Evolutionary conservation across 768 basidiomycete genomes (phyloP).

Genomic region (Rhodotorula kratochvilovae): DNA sequence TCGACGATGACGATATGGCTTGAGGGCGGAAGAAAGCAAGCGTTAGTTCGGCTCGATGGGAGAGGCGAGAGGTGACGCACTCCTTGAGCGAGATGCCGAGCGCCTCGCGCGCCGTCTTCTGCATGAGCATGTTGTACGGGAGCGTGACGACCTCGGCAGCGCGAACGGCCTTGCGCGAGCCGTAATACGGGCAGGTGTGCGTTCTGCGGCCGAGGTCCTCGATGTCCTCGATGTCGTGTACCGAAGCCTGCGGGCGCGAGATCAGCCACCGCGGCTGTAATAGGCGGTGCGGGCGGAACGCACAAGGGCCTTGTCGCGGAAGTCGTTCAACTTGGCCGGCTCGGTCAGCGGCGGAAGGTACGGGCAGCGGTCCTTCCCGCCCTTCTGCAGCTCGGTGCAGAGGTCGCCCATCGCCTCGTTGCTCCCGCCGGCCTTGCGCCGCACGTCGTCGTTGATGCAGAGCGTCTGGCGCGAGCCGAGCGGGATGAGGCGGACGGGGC

Average conservation of each 20-base stretch:
- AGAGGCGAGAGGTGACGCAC: not conserved
- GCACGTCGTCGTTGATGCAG: slow-evolving; percentile 80
- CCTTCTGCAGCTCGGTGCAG: slow-evolving; percentile 40
- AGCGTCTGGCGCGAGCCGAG: slow-evolving; percentile 85
- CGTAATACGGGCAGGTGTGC: slow-evolving; percentile 87
- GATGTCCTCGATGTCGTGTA: slow-evolving; percentile 92
- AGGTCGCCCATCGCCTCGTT: slow-evolving; percentile 52
- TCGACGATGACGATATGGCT: slow-evolving; percentile 84
- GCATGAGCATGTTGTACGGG: slow-evolving; percentile 87
- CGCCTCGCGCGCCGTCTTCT: slow-evolving; percentile 73
- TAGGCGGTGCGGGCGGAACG: slow-evolving; percentile 36
- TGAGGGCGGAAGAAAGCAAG: slow-evolving; percentile 15
- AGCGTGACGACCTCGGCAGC: slow-evolving; percentile 82
- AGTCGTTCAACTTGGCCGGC: slow-evolving; percentile 75
- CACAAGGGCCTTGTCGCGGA: slow-evolving; percentile 82
- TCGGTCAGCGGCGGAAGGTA: slow-evolving; percentile 23
- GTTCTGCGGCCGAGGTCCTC: slow-evolving; percentile 64
- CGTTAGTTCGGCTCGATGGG: slow-evolving; percentile 55
- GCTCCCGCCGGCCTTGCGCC: slow-evolving; percentile 50
- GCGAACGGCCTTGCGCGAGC: slow-evolving; percentile 75
- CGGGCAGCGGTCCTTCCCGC: slow-evolving; percentile 44
- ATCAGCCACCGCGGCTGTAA: slow-evolving; percentile 70
- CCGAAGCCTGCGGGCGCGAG: slow-evolving; percentile 73
- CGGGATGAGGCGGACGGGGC: slow-evolving; percentile 63
- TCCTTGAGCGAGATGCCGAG: slow-evolving; percentile 59